These are phyloP conservation scores for Hyaloscypha variabilis DNA, from an alignment of 495 filamentous ascomycete genomes.

Conservation along the genomic window DNA sequence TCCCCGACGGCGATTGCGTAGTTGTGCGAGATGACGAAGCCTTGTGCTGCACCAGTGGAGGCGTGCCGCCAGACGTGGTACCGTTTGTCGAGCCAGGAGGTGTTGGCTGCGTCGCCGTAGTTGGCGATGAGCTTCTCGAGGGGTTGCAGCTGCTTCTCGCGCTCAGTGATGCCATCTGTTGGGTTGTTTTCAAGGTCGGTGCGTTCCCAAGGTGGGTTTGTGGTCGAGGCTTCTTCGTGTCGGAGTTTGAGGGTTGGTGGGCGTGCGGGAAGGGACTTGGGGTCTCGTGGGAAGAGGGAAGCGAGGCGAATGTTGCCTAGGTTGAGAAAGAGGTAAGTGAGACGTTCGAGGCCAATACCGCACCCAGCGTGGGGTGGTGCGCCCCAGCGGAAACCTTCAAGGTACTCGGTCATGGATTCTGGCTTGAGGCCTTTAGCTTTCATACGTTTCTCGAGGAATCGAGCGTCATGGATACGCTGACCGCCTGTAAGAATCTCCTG, in stretches of 20 bases:
- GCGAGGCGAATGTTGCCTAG: constrained; percentile 89
- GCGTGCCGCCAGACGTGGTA: constrained; percentile 82
- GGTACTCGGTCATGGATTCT: constrained; percentile 78
- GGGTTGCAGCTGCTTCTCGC: constrained; percentile 61
- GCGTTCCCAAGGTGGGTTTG: constrained; percentile 59
- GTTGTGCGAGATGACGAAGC: constrained; percentile 71
- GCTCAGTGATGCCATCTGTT: constrained; percentile 26
- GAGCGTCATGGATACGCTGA: constrained; percentile 85
- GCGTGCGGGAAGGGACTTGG: constrained; percentile 71
- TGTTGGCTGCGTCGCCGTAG: constrained; percentile 88
- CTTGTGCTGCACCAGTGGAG: constrained; percentile 74
- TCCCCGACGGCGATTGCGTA: constrained; percentile 81
- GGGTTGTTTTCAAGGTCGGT: constrained; percentile 35
- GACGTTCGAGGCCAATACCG: constrained; percentile 86
- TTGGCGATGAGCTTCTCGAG: constrained; percentile 84
- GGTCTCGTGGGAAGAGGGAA: constrained; percentile 82
- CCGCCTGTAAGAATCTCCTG: constrained; percentile 93
- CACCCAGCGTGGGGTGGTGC: constrained; percentile 89
- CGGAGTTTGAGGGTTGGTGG: constrained; percentile 62
- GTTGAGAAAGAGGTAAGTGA: constrained; percentile 81
- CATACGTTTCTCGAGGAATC: constrained; percentile 77
- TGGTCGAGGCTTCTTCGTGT: constrained; percentile 75
- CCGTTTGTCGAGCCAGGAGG: constrained; percentile 81
- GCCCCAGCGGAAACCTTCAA: constrained; percentile 85
- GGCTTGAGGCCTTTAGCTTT: constrained; percentile 73